A percentile compares a stretch with the other conserved stretches of the same genome.
Evolutionary conservation across 2,329 filamentous ascomycete species (phyloP).

Genomic region (Colletotrichum falcatum): DNA sequence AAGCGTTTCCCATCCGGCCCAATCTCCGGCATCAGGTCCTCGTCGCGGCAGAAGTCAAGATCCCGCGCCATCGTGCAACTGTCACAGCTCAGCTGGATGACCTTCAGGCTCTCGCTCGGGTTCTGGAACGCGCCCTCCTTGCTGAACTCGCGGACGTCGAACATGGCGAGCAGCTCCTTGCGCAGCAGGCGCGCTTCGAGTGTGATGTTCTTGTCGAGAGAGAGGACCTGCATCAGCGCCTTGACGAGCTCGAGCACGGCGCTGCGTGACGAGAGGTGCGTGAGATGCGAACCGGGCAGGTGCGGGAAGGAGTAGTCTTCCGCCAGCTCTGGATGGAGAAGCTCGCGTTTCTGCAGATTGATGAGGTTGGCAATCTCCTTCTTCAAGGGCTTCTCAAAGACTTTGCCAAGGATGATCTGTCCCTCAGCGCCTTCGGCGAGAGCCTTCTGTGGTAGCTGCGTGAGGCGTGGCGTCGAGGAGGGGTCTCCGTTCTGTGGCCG

Average conservation of each 20-base stretch:
- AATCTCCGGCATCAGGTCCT: slow-evolving; percentile 75
- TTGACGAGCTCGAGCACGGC: slow-evolving; percentile 89
- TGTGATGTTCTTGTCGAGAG: slow-evolving; percentile 89
- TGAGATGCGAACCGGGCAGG: slow-evolving; percentile 78
- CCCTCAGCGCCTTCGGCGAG: slow-evolving; percentile 70
- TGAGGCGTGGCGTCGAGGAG: slow-evolving; percentile 66
- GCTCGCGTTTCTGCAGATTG: slow-evolving; percentile 85
- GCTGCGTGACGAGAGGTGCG: slow-evolving; percentile 51
- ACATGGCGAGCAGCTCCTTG: slow-evolving; percentile 88
- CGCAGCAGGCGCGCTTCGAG: slow-evolving; percentile 89
- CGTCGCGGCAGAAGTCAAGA: slow-evolving; percentile 91
- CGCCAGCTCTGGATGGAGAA: slow-evolving; percentile 88
- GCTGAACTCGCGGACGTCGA: slow-evolving; percentile 95
- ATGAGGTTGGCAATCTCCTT: slow-evolving; percentile 89
- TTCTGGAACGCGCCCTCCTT: slow-evolving; percentile 89
- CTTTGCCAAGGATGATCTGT: slow-evolving; percentile 78
- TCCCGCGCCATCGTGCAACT: slow-evolving; percentile 91
- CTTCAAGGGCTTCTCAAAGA: slow-evolving; percentile 89
- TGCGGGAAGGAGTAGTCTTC: slow-evolving; percentile 87
- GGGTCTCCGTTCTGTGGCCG: slow-evolving; percentile 67
- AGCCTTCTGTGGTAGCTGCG: slow-evolving; percentile 69
- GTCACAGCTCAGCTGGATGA: slow-evolving; percentile 85
- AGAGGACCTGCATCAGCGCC: slow-evolving; percentile 90
- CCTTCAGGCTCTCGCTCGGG: slow-evolving; percentile 78
- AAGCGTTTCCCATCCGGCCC: slow-evolving; percentile 39